A percentile compares a stretch with the other conserved stretches of the same genome.
Conservation (phyloP, 2,329 filamentous ascomycete species). For the Acrodontium crateriforme region DNA sequence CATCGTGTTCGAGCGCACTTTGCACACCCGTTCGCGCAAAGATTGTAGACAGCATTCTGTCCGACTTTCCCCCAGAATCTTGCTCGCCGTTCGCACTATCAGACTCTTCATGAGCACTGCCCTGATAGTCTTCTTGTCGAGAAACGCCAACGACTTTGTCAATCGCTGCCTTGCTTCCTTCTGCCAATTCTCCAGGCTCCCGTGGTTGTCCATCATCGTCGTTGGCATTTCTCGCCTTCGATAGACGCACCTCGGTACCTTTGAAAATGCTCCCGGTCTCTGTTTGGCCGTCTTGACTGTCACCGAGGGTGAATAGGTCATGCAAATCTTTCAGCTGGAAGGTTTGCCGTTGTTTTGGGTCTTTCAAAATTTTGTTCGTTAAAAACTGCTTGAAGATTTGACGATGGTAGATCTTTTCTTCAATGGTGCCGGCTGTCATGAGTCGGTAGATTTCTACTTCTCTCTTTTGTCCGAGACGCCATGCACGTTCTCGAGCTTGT, state of each 20-base stretch:
- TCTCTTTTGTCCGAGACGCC: conserved; percentile 87
- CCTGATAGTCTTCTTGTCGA: conserved; percentile 30
- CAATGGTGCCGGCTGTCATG: conserved; percentile 96
- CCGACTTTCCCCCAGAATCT: conserved; percentile 35
- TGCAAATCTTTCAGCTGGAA: conserved; percentile 85
- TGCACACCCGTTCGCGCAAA: conserved; percentile 78
- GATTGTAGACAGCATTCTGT: conserved; percentile 74
- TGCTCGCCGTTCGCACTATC: conserved; percentile 3
- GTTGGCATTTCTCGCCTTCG: conserved; percentile 19
- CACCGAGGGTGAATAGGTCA: conserved; percentile 73
- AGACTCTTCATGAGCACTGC: conserved; percentile 14
- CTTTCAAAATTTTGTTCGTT: conserved; percentile 87
- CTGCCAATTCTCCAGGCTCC: conserved; percentile 15
- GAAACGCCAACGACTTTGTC: conserved; percentile 27
- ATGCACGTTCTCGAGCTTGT: conserved; percentile 87
- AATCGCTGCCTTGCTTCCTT: conserved; percentile 9
- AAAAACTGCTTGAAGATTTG: conserved; percentile 98
- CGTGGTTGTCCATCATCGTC: conserved; percentile 16
- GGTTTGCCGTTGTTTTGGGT: conserved; percentile 82
- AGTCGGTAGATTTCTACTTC: conserved; percentile 92
- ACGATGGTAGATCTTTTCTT: conserved; percentile 97
- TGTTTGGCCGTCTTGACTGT: conserved; percentile 51
- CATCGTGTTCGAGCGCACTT: conserved; percentile 84
- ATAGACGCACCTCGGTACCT: conserved; percentile 63
- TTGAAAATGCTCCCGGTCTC: conserved; percentile 80